These are phyloP conservation scores for Cytospora leucostoma DNA, from an alignment of 2,329 filamentous ascomycete genomes.

Conservation along the genomic window DNA sequence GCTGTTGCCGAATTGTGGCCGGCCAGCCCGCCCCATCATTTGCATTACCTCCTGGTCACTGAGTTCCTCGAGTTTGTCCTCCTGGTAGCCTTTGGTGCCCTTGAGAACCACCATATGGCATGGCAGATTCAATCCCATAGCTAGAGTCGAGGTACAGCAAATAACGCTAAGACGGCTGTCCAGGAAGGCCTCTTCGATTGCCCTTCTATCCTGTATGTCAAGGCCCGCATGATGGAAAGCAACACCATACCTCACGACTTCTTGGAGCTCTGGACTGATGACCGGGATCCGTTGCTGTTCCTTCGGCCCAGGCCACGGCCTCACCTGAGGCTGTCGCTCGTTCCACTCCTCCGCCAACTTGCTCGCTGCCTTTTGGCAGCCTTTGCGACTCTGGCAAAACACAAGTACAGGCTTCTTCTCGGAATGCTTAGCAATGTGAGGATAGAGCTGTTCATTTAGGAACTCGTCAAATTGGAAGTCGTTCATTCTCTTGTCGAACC, in stretches of 20 bases:
- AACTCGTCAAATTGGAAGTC: constrained; percentile 76
- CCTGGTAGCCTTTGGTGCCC: constrained; percentile 69
- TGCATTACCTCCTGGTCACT: constrained; percentile 86
- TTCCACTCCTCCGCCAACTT: constrained; percentile 67
- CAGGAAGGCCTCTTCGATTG: constrained; percentile 69
- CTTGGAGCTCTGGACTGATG: constrained; percentile 60
- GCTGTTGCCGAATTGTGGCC: constrained; percentile 78
- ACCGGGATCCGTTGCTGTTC: constrained; percentile 50
- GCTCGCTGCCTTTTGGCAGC: constrained; percentile 67
- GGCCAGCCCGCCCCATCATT: constrained; percentile 82
- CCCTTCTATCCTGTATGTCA: constrained; percentile 60
- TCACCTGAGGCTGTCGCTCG: constrained; percentile 49
- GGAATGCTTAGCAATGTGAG: constrained; percentile 67
- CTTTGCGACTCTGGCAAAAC: constrained; percentile 78
- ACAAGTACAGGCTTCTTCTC: constrained; percentile 76
- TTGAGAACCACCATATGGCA: constrained; percentile 84
- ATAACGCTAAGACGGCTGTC: constrained; percentile 75
- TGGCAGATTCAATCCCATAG: constrained; percentile 81
- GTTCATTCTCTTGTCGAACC: constrained; percentile 64
- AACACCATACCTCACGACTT: constrained; percentile 57
- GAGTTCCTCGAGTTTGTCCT: constrained; percentile 65
- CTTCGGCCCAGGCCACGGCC: constrained; percentile 64
- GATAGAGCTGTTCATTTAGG: constrained; percentile 65
- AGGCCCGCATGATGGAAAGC: constrained; percentile 84
- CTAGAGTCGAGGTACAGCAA: constrained; percentile 83